Base-by-base conservation (phyloP, 208 protist genomes). In the Leishmania guyanensis region DNA sequence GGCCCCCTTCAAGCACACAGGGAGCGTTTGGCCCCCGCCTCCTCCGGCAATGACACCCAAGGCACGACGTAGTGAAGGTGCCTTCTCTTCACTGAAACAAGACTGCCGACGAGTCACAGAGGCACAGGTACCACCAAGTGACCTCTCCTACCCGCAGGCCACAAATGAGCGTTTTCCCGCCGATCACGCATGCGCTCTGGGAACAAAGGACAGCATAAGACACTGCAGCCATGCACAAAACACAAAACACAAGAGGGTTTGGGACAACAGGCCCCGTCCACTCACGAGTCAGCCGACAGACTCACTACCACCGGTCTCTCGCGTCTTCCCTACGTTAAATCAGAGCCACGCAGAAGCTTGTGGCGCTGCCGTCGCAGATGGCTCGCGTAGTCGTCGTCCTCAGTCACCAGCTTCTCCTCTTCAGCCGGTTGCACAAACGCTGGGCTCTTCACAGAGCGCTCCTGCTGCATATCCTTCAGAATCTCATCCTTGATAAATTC, bases 401-500 rank as follows among this genome's bases (percentile, higher is more conserved):
- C 78, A 1, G 73, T 72, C 17, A 84, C 81, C 43, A 93, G 54
- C 46, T 77, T 68, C 69, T 80, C 69, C 77, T 88, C 81, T 78
- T 91, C 90, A 1, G 66, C 54, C 22, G 92, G 87, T 36, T 90
- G 86, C 48, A 88, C 78, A 77, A 90, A 95, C 17, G 93, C 94
- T 0, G 92, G 89, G 77, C 91, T 96, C 60, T 81, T 83, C 16
- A 70, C 26, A 16, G 68, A 70, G 17, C 94, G 85, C 8, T 90
- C 85, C 58, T 86, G 16, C 66, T 86, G 89, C 92, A 97, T 95
- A 22, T 96, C 92, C 12, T 87, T 53, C 14, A 97, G 64, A 53
- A 97, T 88, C 36, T 93, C 91, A 68, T 95, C 92, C 86, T 97
- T 97, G 20, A 97, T 83, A 66, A 86, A 91, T 10, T 62, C 75